These are phyloP conservation scores for Protomyces gravidus DNA, from an alignment of 1,139 yeast genomes.

Conservation along the genomic window DNA sequence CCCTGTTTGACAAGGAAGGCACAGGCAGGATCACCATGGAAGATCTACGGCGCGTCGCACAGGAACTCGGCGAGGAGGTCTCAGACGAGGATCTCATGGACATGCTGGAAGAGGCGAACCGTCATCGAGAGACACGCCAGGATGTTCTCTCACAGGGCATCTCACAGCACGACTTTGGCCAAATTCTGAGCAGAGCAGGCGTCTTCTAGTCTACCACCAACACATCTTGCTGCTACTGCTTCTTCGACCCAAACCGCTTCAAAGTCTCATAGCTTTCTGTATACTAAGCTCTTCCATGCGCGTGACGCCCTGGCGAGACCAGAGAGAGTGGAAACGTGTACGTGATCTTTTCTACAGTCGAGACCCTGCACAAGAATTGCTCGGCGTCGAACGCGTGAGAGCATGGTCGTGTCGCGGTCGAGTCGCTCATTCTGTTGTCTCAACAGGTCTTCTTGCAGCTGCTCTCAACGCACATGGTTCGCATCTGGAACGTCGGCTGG, in stretches of 20 bases:
- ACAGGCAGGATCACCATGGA: conserved; percentile 31
- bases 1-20: conserved; percentile 29
- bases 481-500: conserved; percentile 41
- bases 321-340: conserved; percentile 10
- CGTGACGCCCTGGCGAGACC: conserved; percentile 23
- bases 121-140: not conserved
- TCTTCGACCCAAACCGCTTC: too few relatives aligned
- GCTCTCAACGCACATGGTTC: conserved; percentile 42
- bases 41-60: conserved; percentile 29
- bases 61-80: conserved; percentile 28
- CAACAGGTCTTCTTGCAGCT: conserved; percentile 61
- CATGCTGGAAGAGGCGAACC: conserved; percentile 31
- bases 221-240: too few relatives aligned
- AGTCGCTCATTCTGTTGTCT: conserved; percentile 74
- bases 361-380: conserved; percentile 1
- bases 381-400: conserved; percentile 6
- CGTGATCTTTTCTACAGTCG: conserved; percentile 3
- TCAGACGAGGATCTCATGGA: conserved; percentile 27
- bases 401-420: conserved; percentile 50
- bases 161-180: conserved; percentile 25
- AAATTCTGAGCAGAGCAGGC: conserved; percentile 30
- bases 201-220: not conserved
- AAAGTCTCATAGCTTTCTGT: too few relatives aligned
- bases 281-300: conserved; percentile 1
- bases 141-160: conserved; percentile 14